A percentile compares a stretch with the other conserved stretches of the same genome.
These are phyloP conservation scores for Diutina catenulata DNA, from an alignment of 1,139 yeast species.

Conservation along the genomic window DNA sequence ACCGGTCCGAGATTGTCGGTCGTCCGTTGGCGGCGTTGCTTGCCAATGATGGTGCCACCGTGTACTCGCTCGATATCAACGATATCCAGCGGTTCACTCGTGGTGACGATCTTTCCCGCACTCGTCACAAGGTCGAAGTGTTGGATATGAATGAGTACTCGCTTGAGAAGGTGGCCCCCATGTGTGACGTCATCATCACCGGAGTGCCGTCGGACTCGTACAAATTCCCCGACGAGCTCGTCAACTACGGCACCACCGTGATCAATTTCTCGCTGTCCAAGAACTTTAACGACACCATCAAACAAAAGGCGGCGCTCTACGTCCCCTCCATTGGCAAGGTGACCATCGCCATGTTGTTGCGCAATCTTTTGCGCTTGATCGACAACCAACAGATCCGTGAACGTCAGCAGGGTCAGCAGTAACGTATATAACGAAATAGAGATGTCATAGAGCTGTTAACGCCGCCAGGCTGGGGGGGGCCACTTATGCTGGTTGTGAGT, in stretches of 20 bases:
- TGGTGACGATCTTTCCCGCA: conserved; percentile 79
- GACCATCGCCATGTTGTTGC: conserved; percentile 83
- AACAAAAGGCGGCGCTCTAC: conserved; percentile 75
- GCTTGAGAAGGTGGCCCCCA: conserved; percentile 54
- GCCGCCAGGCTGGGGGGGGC: too few relatives aligned
- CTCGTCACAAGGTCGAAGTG: conserved; percentile 76
- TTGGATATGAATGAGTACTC: conserved; percentile 33
- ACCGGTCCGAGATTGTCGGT: conserved; percentile 93
- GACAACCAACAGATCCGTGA: conserved; percentile 37
- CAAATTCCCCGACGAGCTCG: conserved; percentile 73
- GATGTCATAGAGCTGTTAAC: not conserved
- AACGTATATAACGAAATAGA: too few relatives aligned
- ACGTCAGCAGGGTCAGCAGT: not conserved
- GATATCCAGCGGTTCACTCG: conserved; percentile 86
- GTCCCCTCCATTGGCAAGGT: conserved; percentile 96
- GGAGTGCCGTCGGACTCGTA: conserved; percentile 83
- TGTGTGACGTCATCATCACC: conserved; percentile 85
- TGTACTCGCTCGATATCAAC: conserved; percentile 80
- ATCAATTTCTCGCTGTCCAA: conserved; percentile 83
- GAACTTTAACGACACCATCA: conserved; percentile 73
- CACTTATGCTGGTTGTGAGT: too few relatives aligned
- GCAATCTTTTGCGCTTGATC: conserved; percentile 74
- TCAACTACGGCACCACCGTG: conserved; percentile 81
- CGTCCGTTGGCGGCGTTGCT: conserved; percentile 91
- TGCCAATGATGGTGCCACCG: conserved; percentile 96